A percentile compares a stretch with the other conserved stretches of the same genome.
Conservation (phyloP, 768 basidiomycete species). For the Podaxis sp. region DNA sequence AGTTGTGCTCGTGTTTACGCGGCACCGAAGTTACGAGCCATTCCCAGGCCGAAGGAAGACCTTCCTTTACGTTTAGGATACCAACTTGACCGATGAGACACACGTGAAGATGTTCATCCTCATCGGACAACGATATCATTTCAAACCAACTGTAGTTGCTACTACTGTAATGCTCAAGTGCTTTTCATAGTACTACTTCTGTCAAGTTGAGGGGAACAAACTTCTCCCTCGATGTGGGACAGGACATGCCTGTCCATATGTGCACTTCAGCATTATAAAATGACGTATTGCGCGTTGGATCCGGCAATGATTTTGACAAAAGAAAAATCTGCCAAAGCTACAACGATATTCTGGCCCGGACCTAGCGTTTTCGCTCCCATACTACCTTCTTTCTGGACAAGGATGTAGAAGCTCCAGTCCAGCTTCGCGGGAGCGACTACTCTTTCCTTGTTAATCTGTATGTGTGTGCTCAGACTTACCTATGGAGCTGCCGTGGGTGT, state of each 20-base stretch:
- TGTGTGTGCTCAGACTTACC: background rate
- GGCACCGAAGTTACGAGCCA: background rate
- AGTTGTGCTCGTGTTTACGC: background rate
- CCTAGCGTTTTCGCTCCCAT: background rate
- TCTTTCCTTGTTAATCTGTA: background rate
- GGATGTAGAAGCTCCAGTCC: background rate
- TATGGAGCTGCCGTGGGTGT: background rate
- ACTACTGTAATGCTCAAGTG: constrained; percentile 12
- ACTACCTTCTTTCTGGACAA: background rate
- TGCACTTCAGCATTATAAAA: background rate
- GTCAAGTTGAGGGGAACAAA: background rate
- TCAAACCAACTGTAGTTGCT: constrained; percentile 15
- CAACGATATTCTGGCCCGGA: background rate
- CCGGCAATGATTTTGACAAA: background rate
- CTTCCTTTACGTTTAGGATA: constrained; percentile 31
- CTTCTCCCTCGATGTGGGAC: background rate
- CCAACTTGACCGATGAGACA: constrained; percentile 24
- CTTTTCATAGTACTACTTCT: background rate
- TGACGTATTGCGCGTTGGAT: background rate
- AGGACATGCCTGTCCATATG: background rate
- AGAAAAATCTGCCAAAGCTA: too few species aligned
- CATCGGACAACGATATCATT: background rate
- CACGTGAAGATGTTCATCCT: constrained; percentile 28
- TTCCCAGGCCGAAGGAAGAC: constrained; percentile 12
- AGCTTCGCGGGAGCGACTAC: background rate